Evolutionary conservation across 495 filamentous ascomycete genomes (phyloP).

Genomic region (Penicillium flavigenum): DNA sequence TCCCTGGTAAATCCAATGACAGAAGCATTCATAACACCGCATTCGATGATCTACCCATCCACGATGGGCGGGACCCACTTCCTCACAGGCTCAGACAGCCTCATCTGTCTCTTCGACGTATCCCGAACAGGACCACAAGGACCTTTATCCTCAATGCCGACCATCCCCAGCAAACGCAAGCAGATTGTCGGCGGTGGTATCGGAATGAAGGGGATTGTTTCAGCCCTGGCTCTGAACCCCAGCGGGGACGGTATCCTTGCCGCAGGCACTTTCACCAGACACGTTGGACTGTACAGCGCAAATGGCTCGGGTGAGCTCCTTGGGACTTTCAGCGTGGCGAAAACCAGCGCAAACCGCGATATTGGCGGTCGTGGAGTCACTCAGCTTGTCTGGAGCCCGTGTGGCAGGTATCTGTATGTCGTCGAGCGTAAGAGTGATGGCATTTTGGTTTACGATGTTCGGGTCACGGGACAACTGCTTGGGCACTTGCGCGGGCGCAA

Average conservation of each 20-base stretch:
- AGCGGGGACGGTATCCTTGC: constrained; percentile 61
- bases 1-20: constrained; percentile 70
- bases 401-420: constrained; percentile 83
- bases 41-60: constrained; percentile 67
- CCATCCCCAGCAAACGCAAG: constrained; percentile 73
- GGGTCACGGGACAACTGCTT: constrained; percentile 66
- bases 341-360: constrained; percentile 37
- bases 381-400: constrained; percentile 76
- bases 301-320: constrained; percentile 64
- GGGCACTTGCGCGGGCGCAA: constrained; percentile 68
- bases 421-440: constrained; percentile 78
- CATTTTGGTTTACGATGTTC: constrained; percentile 79
- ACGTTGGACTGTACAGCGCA: constrained; percentile 73
- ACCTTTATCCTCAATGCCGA: constrained; percentile 62
- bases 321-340: constrained; percentile 59
- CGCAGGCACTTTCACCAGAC: constrained; percentile 77
- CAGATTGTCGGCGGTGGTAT: constrained; percentile 66
- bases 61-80: constrained; percentile 56
- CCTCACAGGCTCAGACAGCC: constrained; percentile 70
- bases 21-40: constrained; percentile 73
- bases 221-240: constrained; percentile 57
- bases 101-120: constrained; percentile 77
- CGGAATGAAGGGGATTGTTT: constrained; percentile 83
- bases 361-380: constrained; percentile 69
- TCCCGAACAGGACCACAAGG: constrained; percentile 58